phyloP scores from a whole-genome alignment of 2,329 filamentous ascomycete species.

The Niveomyces coronatus region DNA sequence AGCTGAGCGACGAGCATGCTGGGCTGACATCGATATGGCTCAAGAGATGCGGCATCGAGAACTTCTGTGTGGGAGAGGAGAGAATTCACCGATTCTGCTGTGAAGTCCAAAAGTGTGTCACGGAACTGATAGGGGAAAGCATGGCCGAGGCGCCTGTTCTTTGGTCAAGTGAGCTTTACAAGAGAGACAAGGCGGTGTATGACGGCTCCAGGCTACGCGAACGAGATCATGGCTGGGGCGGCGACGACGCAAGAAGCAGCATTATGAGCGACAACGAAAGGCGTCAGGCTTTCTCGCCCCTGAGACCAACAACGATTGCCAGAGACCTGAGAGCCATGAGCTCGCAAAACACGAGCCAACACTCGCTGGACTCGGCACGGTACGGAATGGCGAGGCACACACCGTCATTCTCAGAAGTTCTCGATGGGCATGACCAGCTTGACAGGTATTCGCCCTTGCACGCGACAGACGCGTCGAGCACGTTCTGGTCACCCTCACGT shows the following conservation, averaged over 20 bases:
- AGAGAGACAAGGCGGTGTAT: slow-evolving; percentile 59
- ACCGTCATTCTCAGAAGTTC: slow-evolving; percentile 51
- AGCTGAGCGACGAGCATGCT: slow-evolving; percentile 90
- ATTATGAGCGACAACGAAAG: slow-evolving; percentile 45
- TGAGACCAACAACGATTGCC: slow-evolving; percentile 40
- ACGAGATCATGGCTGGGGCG: slow-evolving; percentile 33
- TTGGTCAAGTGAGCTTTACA: slow-evolving; percentile 86
- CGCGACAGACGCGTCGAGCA: slow-evolving; percentile 64
- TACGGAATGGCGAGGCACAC: slow-evolving; percentile 49
- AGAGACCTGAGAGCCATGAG: slow-evolving; percentile 49
- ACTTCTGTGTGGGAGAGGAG: slow-evolving; percentile 92
- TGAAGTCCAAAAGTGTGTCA: slow-evolving; percentile 79
- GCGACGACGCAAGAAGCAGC: slow-evolving; percentile 42
- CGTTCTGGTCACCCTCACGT: slow-evolving; percentile 85
- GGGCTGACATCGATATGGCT: slow-evolving; percentile 79
- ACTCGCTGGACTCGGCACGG: slow-evolving; percentile 60
- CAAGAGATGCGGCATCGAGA: slow-evolving; percentile 70
- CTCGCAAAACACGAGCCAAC: slow-evolving; percentile 54
- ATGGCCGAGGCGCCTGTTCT: slow-evolving; percentile 77
- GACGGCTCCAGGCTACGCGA: slow-evolving; percentile 36
- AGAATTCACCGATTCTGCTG: slow-evolving; percentile 88
- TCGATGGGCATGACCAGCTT: slow-evolving; percentile 63
- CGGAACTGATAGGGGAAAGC: slow-evolving; percentile 74
- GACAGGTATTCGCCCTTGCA: slow-evolving; percentile 51
- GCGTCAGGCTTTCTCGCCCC: slow-evolving; percentile 31